Base-by-base conservation (phyloP, 2,329 filamentous ascomycete species). In the Colletotrichum gloeosporioides region DNA sequence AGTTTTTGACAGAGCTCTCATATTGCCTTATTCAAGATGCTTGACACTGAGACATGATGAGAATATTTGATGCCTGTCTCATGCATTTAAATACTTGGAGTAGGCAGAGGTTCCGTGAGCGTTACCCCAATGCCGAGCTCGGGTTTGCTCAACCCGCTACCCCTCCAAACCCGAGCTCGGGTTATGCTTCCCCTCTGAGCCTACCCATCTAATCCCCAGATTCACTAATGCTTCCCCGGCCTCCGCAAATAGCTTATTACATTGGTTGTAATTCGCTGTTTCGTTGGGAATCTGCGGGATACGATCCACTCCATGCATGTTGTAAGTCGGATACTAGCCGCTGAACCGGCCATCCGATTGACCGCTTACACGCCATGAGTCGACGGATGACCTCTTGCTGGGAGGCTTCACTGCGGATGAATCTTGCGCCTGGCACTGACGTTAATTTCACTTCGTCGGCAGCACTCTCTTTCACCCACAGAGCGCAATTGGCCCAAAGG, bases 401-500 rank as follows among this genome's bases (percentile, higher is more conserved):
- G 3, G 81, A 77, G 6, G 78, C 65, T 16, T 82, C 77, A 0
- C 57, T 29, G 10, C 69, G 78, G 32, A 87, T 80, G 32, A 81
- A 84, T 70, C 78, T 83, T 32, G 81, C 82, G 39, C 84, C 85
- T 82, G 16, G 2, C 2, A 8, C 15, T 18, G 36, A 31, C 6
- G 13, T 70, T 10, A 53, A 39, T 29, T 3, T 39, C 18, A 22
- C 18, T 15, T 16, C 36, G 3, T 15, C 6, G 7, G 1, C 2
- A 16, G 8, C 32, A 1, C 25, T 10, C 32, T 8, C 29, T 4
- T 15, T 6, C 12, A 81, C 85, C 80, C 78, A 88, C 88, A 88
- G 68, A 85, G 89, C 3, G 85, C 82, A 32, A 89, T 87, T 16
- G 88, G 87, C 0, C 88, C 88, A 77, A 89, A 89, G 4, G 86